These are phyloP conservation scores for Coniella vitis DNA, from an alignment of 2,329 filamentous ascomycete species.

Conservation along the genomic window DNA sequence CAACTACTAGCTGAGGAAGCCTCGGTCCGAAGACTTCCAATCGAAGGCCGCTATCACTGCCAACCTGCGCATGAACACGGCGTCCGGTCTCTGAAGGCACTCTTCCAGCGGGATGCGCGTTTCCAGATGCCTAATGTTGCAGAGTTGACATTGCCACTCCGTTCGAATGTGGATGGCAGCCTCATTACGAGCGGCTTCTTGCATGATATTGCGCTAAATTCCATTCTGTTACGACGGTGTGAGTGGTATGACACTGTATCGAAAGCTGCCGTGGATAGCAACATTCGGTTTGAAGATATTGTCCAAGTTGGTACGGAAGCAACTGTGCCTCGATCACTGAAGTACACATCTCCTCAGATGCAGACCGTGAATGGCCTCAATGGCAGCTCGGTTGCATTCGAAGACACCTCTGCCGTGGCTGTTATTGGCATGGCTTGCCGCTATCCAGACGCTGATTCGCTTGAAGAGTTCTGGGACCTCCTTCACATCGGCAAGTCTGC, in stretches of 20 bases:
- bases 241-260: constrained; percentile 12
- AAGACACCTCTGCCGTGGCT: constrained; percentile 20
- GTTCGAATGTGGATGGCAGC: constrained; percentile 11
- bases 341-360: background rate
- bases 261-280: background rate
- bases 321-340: background rate
- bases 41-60: constrained; percentile 1
- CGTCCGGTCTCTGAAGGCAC: background rate
- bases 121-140: constrained; percentile 7
- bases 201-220: constrained; percentile 10
- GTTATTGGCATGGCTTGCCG: constrained; percentile 31
- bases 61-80: background rate
- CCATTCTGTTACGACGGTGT: constrained; percentile 5
- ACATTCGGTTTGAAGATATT: background rate
- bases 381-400: no score
- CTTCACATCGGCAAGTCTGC: constrained; percentile 18
- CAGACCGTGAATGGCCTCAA: background rate
- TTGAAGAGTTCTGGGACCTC: constrained; percentile 28
- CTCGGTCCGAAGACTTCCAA: background rate
- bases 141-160: constrained; percentile 6
- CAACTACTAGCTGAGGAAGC: background rate
- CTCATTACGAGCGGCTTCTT: constrained; percentile 1
- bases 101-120: background rate
- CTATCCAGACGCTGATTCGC: constrained; percentile 27
- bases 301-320: constrained; percentile 2